Percentiles rank a stretch among this genome's conserved stretches.
phyloP scores from a whole-genome alignment of 345 rosid species.

The Gossypium herbaceum region DNA sequence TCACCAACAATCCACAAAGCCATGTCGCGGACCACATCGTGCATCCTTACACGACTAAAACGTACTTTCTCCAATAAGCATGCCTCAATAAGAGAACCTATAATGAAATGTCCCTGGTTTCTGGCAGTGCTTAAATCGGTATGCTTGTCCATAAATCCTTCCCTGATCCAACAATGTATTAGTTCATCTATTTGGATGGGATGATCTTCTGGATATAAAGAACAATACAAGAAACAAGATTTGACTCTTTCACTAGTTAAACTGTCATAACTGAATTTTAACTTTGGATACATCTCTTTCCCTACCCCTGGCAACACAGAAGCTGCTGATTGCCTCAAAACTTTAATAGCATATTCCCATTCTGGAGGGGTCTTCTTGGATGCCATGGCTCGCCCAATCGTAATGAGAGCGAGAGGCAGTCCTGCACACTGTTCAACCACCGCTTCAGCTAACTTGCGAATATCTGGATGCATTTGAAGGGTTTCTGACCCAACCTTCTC shows the following conservation, averaged over 20 bases:
- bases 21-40: no score
- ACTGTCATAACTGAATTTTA: neutral
- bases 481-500: neutral
- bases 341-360: conserved; percentile 1
- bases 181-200: conserved; percentile 32
- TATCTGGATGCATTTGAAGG: neutral
- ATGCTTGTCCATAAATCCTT: conserved; percentile 16
- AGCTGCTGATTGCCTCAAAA: neutral
- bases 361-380: neutral
- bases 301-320: neutral
- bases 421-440: conserved; percentile 11
- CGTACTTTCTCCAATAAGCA: conserved; percentile 22
- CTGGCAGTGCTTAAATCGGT: neutral
- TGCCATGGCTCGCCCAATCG: conserved; percentile 11
- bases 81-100: conserved; percentile 9
- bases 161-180: conserved; percentile 42
- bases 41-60: neutral
- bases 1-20: conserved; percentile 18
- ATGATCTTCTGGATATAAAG: conserved; percentile 27
- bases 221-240: neutral
- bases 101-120: no score
- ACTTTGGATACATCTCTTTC: neutral
- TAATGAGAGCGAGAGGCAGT: conserved; percentile 24
- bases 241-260: neutral
- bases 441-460: neutral